Percentiles rank a stretch among this genome's conserved stretches.
Conservation (phyloP, 306 rosid species). For the Mucuna pruriens region DNA sequence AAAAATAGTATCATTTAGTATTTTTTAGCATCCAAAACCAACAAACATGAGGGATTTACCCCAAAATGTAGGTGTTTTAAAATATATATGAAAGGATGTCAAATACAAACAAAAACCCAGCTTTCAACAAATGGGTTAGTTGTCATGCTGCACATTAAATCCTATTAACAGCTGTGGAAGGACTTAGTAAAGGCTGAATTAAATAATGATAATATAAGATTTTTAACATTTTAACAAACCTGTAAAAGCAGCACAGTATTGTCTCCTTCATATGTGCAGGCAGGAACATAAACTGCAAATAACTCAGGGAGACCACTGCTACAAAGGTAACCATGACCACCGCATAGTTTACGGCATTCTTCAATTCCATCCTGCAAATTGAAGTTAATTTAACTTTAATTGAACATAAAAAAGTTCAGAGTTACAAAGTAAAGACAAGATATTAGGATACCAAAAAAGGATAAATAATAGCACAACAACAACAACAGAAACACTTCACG, state of each 20-base stretch:
- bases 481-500: constrained; percentile 5
- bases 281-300: constrained; percentile 94
- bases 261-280: constrained; percentile 99
- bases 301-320: constrained; percentile 98
- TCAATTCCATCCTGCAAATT: constrained; percentile 85
- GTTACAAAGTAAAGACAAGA: constrained; percentile 23
- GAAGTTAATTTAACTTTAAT: constrained; percentile 21
- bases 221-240: constrained; percentile 48
- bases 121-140: background rate
- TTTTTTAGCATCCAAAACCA: background rate
- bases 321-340: constrained; percentile 95
- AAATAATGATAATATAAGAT: constrained; percentile 2
- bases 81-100: background rate
- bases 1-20: background rate
- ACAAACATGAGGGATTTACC: background rate
- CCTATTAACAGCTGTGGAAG: background rate
- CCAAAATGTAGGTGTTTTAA: background rate
- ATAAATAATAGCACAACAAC: background rate
- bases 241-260: constrained; percentile 89
- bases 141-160: background rate
- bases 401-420: background rate
- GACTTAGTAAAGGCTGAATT: background rate
- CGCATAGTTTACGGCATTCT: constrained; percentile 93
- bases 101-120: constrained; percentile 16
- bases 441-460: background rate